These are phyloP conservation scores for Magnaporthiopsis incrustans DNA, from an alignment of 2,329 filamentous ascomycete genomes.

Conservation along the genomic window DNA sequence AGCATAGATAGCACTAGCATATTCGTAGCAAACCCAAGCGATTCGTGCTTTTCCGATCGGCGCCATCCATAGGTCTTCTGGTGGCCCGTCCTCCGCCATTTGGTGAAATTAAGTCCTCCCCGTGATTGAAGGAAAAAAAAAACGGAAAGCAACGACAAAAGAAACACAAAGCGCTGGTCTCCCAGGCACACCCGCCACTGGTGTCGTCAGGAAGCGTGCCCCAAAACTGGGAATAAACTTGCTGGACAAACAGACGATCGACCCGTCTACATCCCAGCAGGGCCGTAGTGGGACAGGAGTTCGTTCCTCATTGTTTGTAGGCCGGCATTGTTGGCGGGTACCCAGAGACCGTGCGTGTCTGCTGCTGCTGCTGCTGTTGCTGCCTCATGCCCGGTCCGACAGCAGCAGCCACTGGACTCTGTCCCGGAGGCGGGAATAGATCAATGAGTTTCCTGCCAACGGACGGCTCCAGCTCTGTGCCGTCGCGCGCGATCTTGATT, in stretches of 20 bases:
- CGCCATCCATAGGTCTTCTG: not conserved
- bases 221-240: not conserved
- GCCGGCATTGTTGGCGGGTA: conserved; percentile 28
- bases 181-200: not conserved
- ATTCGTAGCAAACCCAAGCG: not conserved
- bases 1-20: not conserved
- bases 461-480: conserved; percentile 81
- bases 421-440: conserved; percentile 58
- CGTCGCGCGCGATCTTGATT: conserved; percentile 91
- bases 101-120: not conserved
- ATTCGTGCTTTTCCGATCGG: not conserved
- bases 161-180: not conserved
- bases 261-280: no score
- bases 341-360: conserved; percentile 26
- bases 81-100: not conserved
- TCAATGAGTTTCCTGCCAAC: conserved; percentile 70
- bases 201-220: not conserved
- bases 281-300: no score
- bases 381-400: conserved; percentile 7
- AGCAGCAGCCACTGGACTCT: conserved; percentile 25
- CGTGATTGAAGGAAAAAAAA: not conserved
- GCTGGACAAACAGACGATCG: no score
- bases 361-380: conserved; percentile 1
- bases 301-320: conserved; percentile 21
- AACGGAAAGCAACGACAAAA: no score